Conservation (phyloP, 306 rosid genomes). For the Coriaria nepalensis region DNA sequence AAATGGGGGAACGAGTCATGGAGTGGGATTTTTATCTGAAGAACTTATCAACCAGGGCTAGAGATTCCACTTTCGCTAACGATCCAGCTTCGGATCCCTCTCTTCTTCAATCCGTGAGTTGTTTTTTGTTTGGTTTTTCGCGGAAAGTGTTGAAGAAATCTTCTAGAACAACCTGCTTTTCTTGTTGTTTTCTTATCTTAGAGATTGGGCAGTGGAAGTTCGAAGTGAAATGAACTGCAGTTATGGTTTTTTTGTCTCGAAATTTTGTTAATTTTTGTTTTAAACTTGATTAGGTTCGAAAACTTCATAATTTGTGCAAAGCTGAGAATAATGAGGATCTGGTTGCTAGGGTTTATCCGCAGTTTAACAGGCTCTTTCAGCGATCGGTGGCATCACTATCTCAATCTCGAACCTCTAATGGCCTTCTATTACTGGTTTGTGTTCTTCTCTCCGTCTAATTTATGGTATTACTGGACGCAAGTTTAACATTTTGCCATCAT, state of each 20-base stretch:
- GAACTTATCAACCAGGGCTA: slow-evolving; percentile 45
- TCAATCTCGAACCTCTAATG: slow-evolving; percentile 77
- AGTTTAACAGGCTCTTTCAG: slow-evolving; percentile 68
- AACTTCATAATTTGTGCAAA: slow-evolving; percentile 57
- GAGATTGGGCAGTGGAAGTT: too few species aligned
- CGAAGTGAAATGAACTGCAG: neutral
- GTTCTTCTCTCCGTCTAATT: neutral
- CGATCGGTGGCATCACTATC: slow-evolving; percentile 70
- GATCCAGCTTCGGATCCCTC: slow-evolving; percentile 81
- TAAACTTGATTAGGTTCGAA: slow-evolving; percentile 43
- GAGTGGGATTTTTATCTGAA: slow-evolving; percentile 81
- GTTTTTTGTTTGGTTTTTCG: neutral
- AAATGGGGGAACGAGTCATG: slow-evolving; percentile 35
- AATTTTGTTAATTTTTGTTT: neutral
- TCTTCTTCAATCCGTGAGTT: slow-evolving; percentile 61
- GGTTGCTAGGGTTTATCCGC: slow-evolving; percentile 76
- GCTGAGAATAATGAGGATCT: slow-evolving; percentile 72
- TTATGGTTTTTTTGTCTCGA: neutral
- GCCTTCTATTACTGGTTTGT: slow-evolving; percentile 70
- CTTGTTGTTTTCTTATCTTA: too few species aligned
- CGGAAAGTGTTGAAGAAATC: too few species aligned
- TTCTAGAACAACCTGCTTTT: too few species aligned
- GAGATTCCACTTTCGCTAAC: slow-evolving; percentile 65
- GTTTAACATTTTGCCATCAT: neutral
- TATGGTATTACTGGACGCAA: neutral